phyloP scores from a whole-genome alignment of 2,329 filamentous ascomycete species.

The Calonectria hawksworthii region DNA sequence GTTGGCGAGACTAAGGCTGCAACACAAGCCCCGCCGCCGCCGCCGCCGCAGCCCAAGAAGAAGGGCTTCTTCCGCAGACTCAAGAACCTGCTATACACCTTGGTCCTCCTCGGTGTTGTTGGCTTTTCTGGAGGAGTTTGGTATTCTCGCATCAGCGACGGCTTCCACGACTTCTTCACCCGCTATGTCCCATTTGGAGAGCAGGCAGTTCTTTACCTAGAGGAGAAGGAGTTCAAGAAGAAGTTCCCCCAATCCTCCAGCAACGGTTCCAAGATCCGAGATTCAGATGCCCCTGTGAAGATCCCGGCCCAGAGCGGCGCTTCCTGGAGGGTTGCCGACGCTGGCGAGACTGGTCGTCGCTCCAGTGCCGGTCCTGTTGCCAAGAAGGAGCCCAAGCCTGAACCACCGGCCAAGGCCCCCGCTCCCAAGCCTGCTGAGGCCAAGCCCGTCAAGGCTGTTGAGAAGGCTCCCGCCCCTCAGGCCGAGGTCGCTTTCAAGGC shows the following conservation, averaged over 20 bases:
- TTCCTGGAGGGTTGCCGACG: conserved; percentile 81
- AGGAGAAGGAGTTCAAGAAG: conserved; percentile 93
- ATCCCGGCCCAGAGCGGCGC: conserved; percentile 90
- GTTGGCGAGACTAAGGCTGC: conserved; percentile 55
- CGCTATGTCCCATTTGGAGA: conserved; percentile 96
- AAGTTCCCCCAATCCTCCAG: conserved; percentile 74
- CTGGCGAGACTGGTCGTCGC: conserved; percentile 70
- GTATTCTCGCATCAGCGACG: conserved; percentile 94
- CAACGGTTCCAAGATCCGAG: conserved; percentile 61
- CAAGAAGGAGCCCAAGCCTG: conserved; percentile 45
- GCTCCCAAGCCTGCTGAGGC: conserved; percentile 47
- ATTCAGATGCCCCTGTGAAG: conserved; percentile 79
- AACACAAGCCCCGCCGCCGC: conserved; percentile 52
- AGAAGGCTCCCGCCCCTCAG: conserved; percentile 49
- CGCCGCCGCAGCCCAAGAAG: conserved; percentile 61
- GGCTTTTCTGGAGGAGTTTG: conserved; percentile 91
- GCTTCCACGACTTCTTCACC: conserved; percentile 99
- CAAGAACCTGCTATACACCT: conserved; percentile 81
- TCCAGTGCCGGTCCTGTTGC: conserved; percentile 66
- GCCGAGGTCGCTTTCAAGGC: conserved; percentile 59
- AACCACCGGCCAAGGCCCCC: conserved; percentile 49
- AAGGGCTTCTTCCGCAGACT: conserved; percentile 80
- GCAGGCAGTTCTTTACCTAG: conserved; percentile 93
- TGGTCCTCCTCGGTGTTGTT: conserved; percentile 81
- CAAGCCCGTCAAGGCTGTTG: conserved; percentile 47